Evolutionary conservation across 2,329 filamentous ascomycete genomes (phyloP).

Genomic region (Colletotrichum sp.): DNA sequence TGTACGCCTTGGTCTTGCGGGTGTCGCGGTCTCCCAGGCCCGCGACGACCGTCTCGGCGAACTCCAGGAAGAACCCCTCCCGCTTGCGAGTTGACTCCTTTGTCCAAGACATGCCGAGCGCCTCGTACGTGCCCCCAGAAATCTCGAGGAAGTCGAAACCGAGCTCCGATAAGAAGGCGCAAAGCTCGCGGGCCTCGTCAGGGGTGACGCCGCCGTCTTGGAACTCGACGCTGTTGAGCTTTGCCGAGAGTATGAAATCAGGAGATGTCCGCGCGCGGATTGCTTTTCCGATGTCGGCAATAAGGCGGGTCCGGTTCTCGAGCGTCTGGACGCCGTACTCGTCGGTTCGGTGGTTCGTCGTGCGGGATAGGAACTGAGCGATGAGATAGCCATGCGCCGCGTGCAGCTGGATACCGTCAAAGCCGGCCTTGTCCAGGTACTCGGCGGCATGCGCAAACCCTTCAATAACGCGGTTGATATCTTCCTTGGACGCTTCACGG

Average conservation of each 20-base stretch:
- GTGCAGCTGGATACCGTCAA: slow-evolving; percentile 56
- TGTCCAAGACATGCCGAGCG: slow-evolving; percentile 53
- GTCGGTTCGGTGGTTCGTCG: slow-evolving; percentile 56
- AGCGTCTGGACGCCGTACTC: slow-evolving; percentile 48
- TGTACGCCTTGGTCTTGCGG: slow-evolving; percentile 54
- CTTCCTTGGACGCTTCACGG: slow-evolving; percentile 54
- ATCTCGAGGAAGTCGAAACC: slow-evolving; percentile 64
- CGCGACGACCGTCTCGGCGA: slow-evolving; percentile 56
- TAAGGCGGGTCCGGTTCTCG: slow-evolving; percentile 48
- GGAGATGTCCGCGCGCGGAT: slow-evolving; percentile 33
- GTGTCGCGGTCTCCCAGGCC: slow-evolving; percentile 24
- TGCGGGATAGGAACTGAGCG: slow-evolving; percentile 54
- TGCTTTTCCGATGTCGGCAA: slow-evolving; percentile 44
- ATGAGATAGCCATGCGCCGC: slow-evolving; percentile 60
- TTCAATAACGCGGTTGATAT: slow-evolving; percentile 62
- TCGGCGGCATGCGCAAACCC: slow-evolving; percentile 66
- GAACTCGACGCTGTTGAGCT: slow-evolving; percentile 63
- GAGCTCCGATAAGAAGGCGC: slow-evolving; percentile 48
- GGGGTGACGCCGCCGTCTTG: slow-evolving; percentile 56
- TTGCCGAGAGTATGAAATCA: slow-evolving; percentile 54
- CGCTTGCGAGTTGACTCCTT: slow-evolving; percentile 59
- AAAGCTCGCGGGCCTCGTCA: slow-evolving; percentile 54
- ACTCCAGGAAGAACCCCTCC: slow-evolving; percentile 66
- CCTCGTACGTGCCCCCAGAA: slow-evolving; percentile 64
- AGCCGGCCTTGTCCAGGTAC: slow-evolving; percentile 67